These are phyloP conservation scores for Fusarium nelsonii DNA, from an alignment of 2,329 filamentous ascomycete genomes.

Conservation along the genomic window DNA sequence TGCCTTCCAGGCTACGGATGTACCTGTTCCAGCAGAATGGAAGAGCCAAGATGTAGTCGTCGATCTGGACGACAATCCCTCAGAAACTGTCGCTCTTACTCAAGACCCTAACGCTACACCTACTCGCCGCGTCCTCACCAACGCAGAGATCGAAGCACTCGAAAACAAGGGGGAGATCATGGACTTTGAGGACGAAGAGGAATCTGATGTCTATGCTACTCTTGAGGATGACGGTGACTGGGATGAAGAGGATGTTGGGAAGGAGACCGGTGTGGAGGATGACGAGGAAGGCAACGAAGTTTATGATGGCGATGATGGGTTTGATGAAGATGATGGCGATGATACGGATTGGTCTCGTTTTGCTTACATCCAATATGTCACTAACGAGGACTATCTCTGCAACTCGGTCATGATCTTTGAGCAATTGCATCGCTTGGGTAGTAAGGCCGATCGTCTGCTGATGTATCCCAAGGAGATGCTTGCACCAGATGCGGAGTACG, in stretches of 20 bases:
- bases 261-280: background rate
- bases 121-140: background rate
- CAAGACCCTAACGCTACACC: background rate
- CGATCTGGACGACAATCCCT: background rate
- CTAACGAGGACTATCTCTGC: conserved; percentile 61
- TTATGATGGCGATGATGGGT: background rate
- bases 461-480: conserved; percentile 60
- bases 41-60: conserved; percentile 2
- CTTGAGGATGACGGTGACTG: background rate
- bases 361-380: conserved; percentile 65
- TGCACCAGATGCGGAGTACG: conserved; percentile 31
- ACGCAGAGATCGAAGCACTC: conserved; percentile 6
- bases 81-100: background rate
- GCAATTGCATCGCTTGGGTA: conserved; percentile 56
- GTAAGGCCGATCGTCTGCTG: conserved; percentile 59
- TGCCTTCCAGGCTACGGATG: background rate
- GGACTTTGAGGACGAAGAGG: conserved; percentile 5
- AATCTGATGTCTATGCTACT: background rate
- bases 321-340: background rate
- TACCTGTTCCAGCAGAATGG: background rate
- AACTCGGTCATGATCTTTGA: conserved; percentile 66
- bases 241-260: conserved; percentile 1
- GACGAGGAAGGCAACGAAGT: background rate
- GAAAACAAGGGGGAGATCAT: conserved; percentile 10
- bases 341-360: conserved; percentile 47